Conservation (phyloP, 108 stramenopile genomes). For the Hondaea fermentalgiana region DNA sequence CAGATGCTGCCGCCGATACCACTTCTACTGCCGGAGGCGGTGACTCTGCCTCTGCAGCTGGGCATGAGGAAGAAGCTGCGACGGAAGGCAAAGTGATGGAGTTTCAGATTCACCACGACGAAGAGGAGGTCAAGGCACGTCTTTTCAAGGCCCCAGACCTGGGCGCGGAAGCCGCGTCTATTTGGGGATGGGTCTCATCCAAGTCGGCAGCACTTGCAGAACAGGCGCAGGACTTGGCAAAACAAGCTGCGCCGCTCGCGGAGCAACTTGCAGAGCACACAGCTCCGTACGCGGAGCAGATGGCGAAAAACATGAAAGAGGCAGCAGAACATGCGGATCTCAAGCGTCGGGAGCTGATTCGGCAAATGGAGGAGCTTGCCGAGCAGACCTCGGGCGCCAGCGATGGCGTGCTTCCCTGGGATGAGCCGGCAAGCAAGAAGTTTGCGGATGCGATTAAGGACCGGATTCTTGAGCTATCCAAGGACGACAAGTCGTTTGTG, state of each 20-base stretch:
- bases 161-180: neutral
- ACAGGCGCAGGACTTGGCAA: neutral
- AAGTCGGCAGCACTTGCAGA: neutral
- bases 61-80: neutral
- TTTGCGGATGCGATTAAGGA: neutral
- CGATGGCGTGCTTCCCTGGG: neutral
- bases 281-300: neutral
- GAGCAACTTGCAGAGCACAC: neutral
- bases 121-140: neutral
- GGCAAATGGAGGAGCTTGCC: neutral
- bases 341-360: neutral
- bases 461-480: neutral
- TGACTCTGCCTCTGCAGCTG: no score
- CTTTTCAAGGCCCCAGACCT: neutral
- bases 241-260: neutral
- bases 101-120: neutral
- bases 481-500: conserved; percentile 8
- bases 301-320: neutral
- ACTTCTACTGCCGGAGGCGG: no score
- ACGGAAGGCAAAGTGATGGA: neutral
- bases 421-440: neutral
- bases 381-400: neutral
- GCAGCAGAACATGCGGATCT: neutral
- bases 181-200: neutral
- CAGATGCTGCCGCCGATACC: no score